Evolutionary conservation across 768 basidiomycete genomes (phyloP).

Genomic region (Lactarius indigo): DNA sequence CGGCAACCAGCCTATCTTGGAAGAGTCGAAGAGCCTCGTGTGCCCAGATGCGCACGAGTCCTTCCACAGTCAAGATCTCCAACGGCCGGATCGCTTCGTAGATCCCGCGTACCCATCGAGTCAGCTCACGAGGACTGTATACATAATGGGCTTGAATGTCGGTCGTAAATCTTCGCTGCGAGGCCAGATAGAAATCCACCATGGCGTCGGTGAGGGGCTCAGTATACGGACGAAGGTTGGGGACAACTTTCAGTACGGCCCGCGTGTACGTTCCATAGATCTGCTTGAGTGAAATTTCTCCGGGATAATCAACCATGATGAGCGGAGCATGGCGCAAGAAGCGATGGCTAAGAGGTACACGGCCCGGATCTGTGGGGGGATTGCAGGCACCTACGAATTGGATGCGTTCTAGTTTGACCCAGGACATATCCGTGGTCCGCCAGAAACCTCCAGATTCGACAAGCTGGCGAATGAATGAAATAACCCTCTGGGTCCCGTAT

Average conservation of each 20-base stretch:
- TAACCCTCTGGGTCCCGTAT: slow-evolving; percentile 97
- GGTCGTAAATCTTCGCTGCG: slow-evolving; percentile 91
- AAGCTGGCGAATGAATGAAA: slow-evolving; percentile 96
- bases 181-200: slow-evolving; percentile 93
- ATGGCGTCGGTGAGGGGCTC: slow-evolving; percentile 96
- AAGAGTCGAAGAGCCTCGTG: slow-evolving; percentile 97
- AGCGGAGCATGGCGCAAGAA: slow-evolving; percentile 97
- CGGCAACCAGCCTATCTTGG: slow-evolving; percentile 93
- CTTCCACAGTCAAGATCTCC: slow-evolving; percentile 91
- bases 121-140: slow-evolving; percentile 98
- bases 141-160: slow-evolving; percentile 99
- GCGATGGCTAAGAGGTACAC: slow-evolving; percentile 95
- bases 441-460: slow-evolving; percentile 95
- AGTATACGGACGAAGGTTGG: slow-evolving; percentile 87
- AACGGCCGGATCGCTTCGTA: slow-evolving; percentile 95
- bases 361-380: slow-evolving; percentile 97
- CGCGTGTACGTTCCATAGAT: slow-evolving; percentile 99
- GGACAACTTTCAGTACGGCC: slow-evolving; percentile 92
- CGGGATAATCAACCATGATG: slow-evolving; percentile 99
- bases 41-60: slow-evolving; percentile 95
- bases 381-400: slow-evolving; percentile 99
- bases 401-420: slow-evolving; percentile 97
- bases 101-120: slow-evolving; percentile 95
- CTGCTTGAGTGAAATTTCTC: slow-evolving; percentile 93
- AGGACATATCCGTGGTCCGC: slow-evolving; percentile 90